A percentile compares a stretch with the other conserved stretches of the same genome.
phyloP scores from a whole-genome alignment of 139 green algal species.

The Edaphochlamys debaryana region DNA sequence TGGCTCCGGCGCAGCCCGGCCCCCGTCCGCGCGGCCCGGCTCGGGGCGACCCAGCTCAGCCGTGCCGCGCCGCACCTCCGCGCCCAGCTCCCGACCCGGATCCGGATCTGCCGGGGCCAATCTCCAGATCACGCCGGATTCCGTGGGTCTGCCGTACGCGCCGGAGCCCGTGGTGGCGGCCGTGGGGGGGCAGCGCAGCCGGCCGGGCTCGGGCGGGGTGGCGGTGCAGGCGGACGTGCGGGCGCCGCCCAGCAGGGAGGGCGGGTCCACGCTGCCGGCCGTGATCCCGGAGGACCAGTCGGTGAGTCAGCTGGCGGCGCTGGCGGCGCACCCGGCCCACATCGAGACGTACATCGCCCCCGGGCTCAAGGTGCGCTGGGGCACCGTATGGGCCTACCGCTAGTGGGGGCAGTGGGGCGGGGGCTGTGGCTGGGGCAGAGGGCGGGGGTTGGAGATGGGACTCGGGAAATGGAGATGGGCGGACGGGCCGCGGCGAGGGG shows the following conservation, averaged over 20 bases:
- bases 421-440: too few species aligned
- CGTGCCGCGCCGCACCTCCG: neutral
- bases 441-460: too few species aligned
- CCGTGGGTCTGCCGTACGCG: neutral
- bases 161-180: too few species aligned
- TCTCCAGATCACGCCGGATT: conserved; percentile 11
- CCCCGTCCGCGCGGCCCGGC: neutral
- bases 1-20: neutral
- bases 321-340: neutral
- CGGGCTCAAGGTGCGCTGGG: conserved; percentile 6
- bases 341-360: conserved; percentile 36
- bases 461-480: too few species aligned
- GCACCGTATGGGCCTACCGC: too few species aligned
- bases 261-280: neutral
- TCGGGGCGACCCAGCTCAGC: neutral
- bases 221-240: neutral
- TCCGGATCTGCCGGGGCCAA: neutral
- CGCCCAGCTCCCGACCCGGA: neutral
- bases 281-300: conserved; percentile 22
- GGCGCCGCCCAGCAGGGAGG: neutral
- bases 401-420: too few species aligned
- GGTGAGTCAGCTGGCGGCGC: too few species aligned
- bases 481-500: too few species aligned
- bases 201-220: neutral
- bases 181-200: neutral